Base-by-base conservation (phyloP, 108 stramenopile species). In the Epithemia pelagica region DNA sequence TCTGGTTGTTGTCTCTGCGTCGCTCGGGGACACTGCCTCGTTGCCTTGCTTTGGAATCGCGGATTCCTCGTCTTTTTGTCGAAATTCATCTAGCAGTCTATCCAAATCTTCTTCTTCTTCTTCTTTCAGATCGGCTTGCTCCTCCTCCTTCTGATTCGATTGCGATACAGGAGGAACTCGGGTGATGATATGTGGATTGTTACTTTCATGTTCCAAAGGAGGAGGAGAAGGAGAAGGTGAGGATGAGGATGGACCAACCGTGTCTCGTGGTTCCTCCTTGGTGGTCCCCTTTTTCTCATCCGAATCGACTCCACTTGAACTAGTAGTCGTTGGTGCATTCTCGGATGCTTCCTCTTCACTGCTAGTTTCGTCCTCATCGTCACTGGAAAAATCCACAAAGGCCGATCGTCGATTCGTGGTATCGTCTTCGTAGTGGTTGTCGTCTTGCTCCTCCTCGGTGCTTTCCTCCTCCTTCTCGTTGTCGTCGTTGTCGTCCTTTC, bases 61-160 rank as follows among this genome's bases (percentile, higher is more conserved):
- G 8, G 5, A 19, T 7, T 10, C 15, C 37, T 1, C 5, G 58
- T n/a, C 53, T 28, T 7, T 23, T 31, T 61, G 52, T 31, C 71
- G 64, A 68, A 79, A 82, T 58, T 82, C 84, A 22, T 76, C 66
- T 28, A 84, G 54, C 21, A 88, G 46, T 15, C 62, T 79, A 64
- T 84, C 83, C 64, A 84, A 70, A 59, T 78, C 73, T 22, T 84
- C 86, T 26, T 24, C 61, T n/a, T 21, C 25, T 52, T 63, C 54
- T 27, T 37, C 68, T 2, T 60, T 26, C 29, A 51, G 56, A 30
- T 28, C 69, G 3, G 15, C 3, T 18, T 52, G 26, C 1, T 65
- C 30, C 21, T 67, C 54, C 46, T 54, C 54, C 20, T 26, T 62
- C 15, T 46, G 7, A 19, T 62, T 24, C 28, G 8, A 15, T 7